Percentiles rank a stretch among this genome's conserved stretches.
phyloP scores from a whole-genome alignment of 2,329 filamentous ascomycete species.

The Claviceps purpurea region DNA sequence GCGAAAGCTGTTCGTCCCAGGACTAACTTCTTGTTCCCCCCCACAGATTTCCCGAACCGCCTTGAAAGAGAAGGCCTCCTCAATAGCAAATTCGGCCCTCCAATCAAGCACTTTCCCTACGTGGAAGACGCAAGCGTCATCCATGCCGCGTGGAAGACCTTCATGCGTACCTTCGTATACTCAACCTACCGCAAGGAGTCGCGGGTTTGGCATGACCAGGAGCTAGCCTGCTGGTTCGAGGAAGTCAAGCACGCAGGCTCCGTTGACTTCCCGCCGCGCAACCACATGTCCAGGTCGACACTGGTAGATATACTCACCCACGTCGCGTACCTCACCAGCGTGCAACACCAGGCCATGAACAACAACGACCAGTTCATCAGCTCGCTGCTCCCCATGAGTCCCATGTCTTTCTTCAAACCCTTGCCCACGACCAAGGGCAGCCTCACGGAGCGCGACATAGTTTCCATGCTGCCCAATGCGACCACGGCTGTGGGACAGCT shows the following conservation, averaged over 20 bases:
- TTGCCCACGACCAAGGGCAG: conserved; percentile 25
- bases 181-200: conserved; percentile 27
- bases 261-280: conserved; percentile 26
- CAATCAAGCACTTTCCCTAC: conserved; percentile 29
- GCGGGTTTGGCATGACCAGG: conserved; percentile 21
- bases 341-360: conserved; percentile 28
- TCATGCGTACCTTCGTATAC: conserved; percentile 27
- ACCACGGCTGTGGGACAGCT: conserved; percentile 23
- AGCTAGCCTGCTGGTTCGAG: conserved; percentile 30
- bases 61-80: conserved; percentile 27
- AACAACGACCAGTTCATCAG: conserved; percentile 24
- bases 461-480: conserved; percentile 21
- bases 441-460: conserved; percentile 15
- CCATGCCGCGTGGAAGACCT: conserved; percentile 20
- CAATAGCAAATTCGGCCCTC: conserved; percentile 19
- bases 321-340: conserved; percentile 15
- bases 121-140: conserved; percentile 28
- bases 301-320: conserved; percentile 29
- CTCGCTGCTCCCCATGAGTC: conserved; percentile 27
- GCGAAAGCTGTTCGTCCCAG: too few relatives aligned
- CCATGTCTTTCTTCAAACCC: conserved; percentile 25
- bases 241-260: conserved; percentile 26
- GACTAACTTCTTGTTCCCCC: background rate
- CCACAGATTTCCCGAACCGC: conserved; percentile 25
- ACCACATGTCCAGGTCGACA: conserved; percentile 9